phyloP scores from a whole-genome alignment of 768 basidiomycete genomes.

The Boletus edulis region DNA sequence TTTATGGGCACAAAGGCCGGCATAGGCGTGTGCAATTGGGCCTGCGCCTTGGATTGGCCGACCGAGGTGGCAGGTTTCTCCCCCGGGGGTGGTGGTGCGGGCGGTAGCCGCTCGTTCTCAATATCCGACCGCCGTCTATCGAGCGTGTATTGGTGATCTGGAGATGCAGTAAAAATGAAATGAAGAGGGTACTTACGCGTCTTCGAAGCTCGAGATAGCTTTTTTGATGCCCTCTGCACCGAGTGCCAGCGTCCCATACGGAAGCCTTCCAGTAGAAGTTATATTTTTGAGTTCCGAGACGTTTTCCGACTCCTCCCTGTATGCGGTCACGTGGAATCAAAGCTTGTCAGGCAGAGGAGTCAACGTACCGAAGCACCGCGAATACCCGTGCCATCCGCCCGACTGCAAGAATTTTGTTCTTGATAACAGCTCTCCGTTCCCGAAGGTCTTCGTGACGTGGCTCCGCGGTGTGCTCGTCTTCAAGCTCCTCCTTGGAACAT shows the following conservation, averaged over 20 bases:
- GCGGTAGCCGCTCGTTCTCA: constrained; percentile 29
- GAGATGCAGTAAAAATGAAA: background rate
- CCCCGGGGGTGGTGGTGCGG: constrained; percentile 23
- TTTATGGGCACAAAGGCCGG: background rate
- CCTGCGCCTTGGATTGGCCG: constrained; percentile 7
- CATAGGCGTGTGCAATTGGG: background rate
- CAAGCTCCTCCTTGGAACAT: constrained; percentile 93
- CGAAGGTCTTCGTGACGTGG: constrained; percentile 26
- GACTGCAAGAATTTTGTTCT: constrained; percentile 70
- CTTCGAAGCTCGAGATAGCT: constrained; percentile 64
- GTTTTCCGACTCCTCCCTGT: constrained; percentile 62
- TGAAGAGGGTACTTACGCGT: constrained; percentile 48
- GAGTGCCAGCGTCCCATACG: constrained; percentile 53
- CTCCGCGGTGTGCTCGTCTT: constrained; percentile 51
- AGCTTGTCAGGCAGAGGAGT: too few species aligned
- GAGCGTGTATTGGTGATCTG: background rate
- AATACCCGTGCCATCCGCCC: constrained; percentile 69
- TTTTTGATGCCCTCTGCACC: constrained; percentile 74
- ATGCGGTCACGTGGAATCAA: background rate
- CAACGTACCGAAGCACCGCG: constrained; percentile 56
- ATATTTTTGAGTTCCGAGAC: constrained; percentile 71
- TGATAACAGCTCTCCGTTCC: constrained; percentile 57
- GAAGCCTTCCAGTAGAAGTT: constrained; percentile 46
- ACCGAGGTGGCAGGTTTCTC: constrained; percentile 3
- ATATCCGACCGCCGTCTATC: constrained; percentile 26